A percentile compares a stretch with the other conserved stretches of the same genome.
Evolutionary conservation across 2,329 filamentous ascomycete species (phyloP).

Genomic region (Diplodia seriata): DNA sequence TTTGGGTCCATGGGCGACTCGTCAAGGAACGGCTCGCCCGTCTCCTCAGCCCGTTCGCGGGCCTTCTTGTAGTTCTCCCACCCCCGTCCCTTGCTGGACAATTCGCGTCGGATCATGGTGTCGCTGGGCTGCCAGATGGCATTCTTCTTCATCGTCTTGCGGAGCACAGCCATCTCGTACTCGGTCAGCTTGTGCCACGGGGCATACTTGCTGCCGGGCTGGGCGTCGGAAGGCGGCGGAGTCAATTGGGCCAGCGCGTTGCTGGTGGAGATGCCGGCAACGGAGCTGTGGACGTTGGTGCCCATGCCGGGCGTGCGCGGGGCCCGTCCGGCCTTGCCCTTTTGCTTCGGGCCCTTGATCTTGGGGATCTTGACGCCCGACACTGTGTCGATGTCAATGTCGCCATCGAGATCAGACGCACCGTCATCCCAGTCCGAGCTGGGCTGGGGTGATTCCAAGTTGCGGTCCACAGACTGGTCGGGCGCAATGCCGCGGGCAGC

Average conservation of each 20-base stretch:
- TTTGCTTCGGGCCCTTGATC: constrained; percentile 33
- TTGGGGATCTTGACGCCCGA: constrained; percentile 41
- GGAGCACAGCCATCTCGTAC: constrained; percentile 72
- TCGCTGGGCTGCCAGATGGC: constrained; percentile 83
- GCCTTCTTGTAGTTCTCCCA: constrained; percentile 58
- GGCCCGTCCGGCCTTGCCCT: constrained; percentile 50
- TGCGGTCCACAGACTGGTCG: constrained; percentile 53
- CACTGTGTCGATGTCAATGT: constrained; percentile 18
- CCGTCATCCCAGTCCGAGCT: constrained; percentile 30
- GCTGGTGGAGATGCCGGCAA: constrained; percentile 66
- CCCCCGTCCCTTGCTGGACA: constrained; percentile 71
- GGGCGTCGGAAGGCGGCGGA: constrained; percentile 66
- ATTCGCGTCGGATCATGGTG: constrained; percentile 82
- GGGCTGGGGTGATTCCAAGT: constrained; percentile 43
- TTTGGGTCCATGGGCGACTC: constrained; percentile 47
- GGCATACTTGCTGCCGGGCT: constrained; percentile 64
- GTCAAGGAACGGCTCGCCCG: constrained; percentile 70
- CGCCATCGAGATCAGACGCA: constrained; percentile 15
- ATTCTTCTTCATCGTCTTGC: constrained; percentile 92
- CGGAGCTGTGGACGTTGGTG: constrained; percentile 61
- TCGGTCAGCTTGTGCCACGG: constrained; percentile 71
- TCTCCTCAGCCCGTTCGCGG: constrained; percentile 67
- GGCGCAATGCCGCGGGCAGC: constrained; percentile 47
- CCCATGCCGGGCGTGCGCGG: constrained; percentile 54
- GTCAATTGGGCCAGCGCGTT: constrained; percentile 65